These are phyloP conservation scores for Artemisia annua DNA, from an alignment of 129 eudicot genomes.

Conservation along the genomic window DNA sequence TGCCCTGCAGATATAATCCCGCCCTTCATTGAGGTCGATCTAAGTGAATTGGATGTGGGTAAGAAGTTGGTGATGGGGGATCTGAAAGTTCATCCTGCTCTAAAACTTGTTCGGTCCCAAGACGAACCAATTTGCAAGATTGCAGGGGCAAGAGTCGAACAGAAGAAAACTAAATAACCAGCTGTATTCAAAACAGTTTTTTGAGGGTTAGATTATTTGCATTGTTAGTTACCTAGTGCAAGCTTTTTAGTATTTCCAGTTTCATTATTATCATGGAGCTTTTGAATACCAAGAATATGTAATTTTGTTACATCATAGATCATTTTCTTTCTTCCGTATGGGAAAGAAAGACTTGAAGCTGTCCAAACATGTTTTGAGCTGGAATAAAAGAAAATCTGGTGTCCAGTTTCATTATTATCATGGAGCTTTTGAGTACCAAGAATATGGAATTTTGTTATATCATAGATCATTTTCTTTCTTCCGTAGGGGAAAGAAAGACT, in stretches of 20 bases:
- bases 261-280: constrained; percentile 1
- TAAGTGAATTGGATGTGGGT: constrained; percentile 83
- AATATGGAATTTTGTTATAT: constrained; percentile 19
- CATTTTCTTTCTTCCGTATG: not conserved
- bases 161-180: constrained; percentile 58
- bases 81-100: constrained; percentile 90
- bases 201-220: constrained; percentile 14
- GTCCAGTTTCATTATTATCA: not conserved
- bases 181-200: not conserved
- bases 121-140: constrained; percentile 75
- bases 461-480: constrained; percentile 2
- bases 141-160: constrained; percentile 75
- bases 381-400: constrained; percentile 22
- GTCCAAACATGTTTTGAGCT: constrained; percentile 20
- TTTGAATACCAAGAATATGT: constrained; percentile 23
- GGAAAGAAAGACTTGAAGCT: constrained; percentile 7
- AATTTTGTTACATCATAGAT: constrained; percentile 18
- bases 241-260: not conserved
- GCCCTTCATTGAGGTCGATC: constrained; percentile 86
- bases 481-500: not conserved
- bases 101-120: constrained; percentile 52
- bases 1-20: constrained; percentile 93
- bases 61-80: constrained; percentile 79
- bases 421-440: constrained; percentile 20
- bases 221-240: constrained; percentile 22